Base-by-base conservation (phyloP, 768 basidiomycete species). In the Tylopilus plumbeoviolaceoides region DNA sequence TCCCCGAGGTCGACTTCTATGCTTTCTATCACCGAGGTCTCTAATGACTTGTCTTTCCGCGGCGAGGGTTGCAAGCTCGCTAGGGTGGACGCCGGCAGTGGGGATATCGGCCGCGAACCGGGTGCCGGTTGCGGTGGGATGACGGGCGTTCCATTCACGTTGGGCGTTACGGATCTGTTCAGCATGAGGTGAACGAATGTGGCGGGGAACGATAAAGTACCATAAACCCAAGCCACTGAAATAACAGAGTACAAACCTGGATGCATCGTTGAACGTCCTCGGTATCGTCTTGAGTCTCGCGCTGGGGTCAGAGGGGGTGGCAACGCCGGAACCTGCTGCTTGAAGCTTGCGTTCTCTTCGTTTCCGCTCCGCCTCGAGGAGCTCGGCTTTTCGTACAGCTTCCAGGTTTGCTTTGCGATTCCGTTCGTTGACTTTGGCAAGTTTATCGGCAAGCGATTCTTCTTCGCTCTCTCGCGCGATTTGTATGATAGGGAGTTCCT, bases 371-470 rank as follows among this genome's bases (percentile, higher is more conserved):
- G 77, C 72, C 59, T 85, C 84, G 31, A 74, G 73, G 31, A 84
- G 67, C 69, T 95, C 93, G 0, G 89, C 87, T 57, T 80, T 82
- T 53, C 89, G 78, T 48, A 93, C 81, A 4, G 82, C 81, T 62
- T 95, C 95, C 59, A 83, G 57, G 52, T 95, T 95, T 28, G 87
- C 85, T 65, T 81, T 86, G 51, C 89, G 80, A 68, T 98, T 98
- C 51, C 92, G 82, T 71, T 94, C 91, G 65, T 95, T 98, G 49
- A 98, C 84, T 63, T 74, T 82, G 15, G 89, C 82, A 23, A 95
- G 76, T 63, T 81, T 70, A 57, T 89, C 61, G 10, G 63, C 67
- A 7, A 68, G 63, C 7, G 70, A 70, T 55, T 66, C 68, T 18
- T 63, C 65, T 4, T 66, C 64, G 9, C 64, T 65, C 44, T 65